Evolutionary conservation across 1,284 basidiomycete species (phyloP).

Genomic region (Afroboletus lepidellus): DNA sequence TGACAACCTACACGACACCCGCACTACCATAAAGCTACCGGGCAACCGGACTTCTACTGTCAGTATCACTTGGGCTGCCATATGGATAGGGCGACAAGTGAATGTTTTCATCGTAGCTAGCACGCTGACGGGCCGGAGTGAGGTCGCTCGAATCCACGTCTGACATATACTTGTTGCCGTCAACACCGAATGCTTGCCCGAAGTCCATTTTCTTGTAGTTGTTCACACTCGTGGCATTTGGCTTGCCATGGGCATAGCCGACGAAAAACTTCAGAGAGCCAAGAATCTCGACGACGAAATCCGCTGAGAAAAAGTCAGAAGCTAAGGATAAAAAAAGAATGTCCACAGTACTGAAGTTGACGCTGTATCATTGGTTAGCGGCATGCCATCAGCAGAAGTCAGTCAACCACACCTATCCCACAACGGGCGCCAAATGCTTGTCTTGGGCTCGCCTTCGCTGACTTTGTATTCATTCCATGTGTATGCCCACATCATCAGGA

Average conservation of each 20-base stretch:
- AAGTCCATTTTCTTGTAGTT: constrained; percentile 37
- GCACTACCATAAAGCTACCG: constrained; percentile 1
- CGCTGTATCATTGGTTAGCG: constrained; percentile 39
- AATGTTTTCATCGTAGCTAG: constrained; percentile 47
- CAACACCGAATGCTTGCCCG: constrained; percentile 53
- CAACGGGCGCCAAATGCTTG: constrained; percentile 61
- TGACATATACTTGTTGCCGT: constrained; percentile 17
- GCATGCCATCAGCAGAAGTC: neutral
- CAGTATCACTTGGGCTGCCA: constrained; percentile 6
- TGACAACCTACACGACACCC: neutral
- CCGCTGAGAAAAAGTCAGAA: constrained; percentile 40
- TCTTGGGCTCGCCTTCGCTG: constrained; percentile 35
- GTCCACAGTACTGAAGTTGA: constrained; percentile 61
- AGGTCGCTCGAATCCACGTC: constrained; percentile 15
- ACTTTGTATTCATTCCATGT: constrained; percentile 62
- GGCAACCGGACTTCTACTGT: constrained; percentile 5
- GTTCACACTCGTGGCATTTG: constrained; percentile 41
- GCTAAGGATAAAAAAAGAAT: neutral
- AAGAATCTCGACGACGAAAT: constrained; percentile 65
- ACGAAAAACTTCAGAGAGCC: constrained; percentile 63
- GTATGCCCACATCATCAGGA: constrained; percentile 82
- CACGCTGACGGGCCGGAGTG: constrained; percentile 16
- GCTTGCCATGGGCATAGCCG: constrained; percentile 45
- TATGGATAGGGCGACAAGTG: constrained; percentile 44
- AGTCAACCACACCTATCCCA: constrained; percentile 61